Evolutionary conservation across 257 asterid genomes (phyloP).

Genomic region (Jaltomata sinuosa): DNA sequence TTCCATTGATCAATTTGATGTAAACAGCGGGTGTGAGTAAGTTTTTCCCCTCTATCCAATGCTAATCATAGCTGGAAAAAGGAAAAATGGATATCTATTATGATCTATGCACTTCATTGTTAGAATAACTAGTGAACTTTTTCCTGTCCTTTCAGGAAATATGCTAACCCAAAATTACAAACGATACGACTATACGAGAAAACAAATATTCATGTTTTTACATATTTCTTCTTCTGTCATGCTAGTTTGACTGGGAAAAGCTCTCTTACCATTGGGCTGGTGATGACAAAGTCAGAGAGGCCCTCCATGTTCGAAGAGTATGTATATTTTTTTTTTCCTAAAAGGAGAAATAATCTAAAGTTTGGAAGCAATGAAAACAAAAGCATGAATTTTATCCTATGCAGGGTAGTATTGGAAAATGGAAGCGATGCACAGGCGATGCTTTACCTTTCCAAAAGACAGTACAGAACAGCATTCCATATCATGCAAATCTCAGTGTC

Average conservation of each 20-base stretch:
- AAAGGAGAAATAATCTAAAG: background rate
- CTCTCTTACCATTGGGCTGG: background rate
- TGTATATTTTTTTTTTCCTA: background rate
- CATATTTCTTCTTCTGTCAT: background rate
- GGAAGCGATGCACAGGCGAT: background rate
- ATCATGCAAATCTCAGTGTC: conserved; percentile 1
- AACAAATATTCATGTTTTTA: background rate
- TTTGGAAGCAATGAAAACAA: background rate
- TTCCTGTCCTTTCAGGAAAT: background rate
- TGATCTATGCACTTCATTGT: background rate
- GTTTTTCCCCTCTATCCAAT: background rate
- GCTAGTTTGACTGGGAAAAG: background rate
- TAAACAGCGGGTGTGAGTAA: background rate
- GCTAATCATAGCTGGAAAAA: background rate
- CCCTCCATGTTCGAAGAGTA: conserved; percentile 2
- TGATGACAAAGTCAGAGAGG: conserved; percentile 1
- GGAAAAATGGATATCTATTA: background rate
- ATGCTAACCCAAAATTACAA: background rate
- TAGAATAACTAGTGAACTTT: background rate
- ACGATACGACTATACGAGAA: no score
- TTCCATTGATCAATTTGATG: background rate
- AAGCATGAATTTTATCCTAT: background rate
- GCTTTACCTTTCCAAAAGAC: background rate
- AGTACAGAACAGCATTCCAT: background rate
- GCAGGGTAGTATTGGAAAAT: background rate